A percentile compares a stretch with the other conserved stretches of the same genome.
phyloP scores from a whole-genome alignment of 768 basidiomycete genomes.

The Terana coerulea region DNA sequence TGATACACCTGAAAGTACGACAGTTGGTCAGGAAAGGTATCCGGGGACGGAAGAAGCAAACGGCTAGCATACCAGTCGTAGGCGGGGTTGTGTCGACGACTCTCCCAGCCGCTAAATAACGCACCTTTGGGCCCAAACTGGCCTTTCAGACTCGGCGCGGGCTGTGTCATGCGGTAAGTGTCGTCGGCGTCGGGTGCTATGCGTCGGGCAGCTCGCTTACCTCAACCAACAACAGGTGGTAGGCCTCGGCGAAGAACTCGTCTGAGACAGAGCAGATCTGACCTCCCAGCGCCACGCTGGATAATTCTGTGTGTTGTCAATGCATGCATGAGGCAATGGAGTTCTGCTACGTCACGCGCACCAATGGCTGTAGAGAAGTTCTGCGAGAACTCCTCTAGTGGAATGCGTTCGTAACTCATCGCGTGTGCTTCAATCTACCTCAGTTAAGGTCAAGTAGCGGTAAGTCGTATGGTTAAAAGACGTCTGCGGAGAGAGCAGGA shows the following conservation, averaged over 20 bases:
- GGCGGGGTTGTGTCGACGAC: constrained; percentile 79
- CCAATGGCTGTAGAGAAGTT: constrained; percentile 51
- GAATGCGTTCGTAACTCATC: constrained; percentile 37
- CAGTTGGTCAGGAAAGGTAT: neutral
- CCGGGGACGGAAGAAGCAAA: neutral
- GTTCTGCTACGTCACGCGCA: constrained; percentile 22
- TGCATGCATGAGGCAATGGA: constrained; percentile 29
- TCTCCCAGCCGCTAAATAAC: constrained; percentile 93
- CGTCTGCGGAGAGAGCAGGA: too few species aligned
- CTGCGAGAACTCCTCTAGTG: constrained; percentile 43
- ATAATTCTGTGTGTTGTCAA: constrained; percentile 62
- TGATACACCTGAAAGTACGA: constrained; percentile 65
- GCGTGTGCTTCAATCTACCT: too few species aligned
- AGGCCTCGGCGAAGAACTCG: constrained; percentile 92
- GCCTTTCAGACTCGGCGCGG: constrained; percentile 87
- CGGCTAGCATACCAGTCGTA: constrained; percentile 71
- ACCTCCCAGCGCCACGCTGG: constrained; percentile 81
- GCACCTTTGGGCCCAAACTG: constrained; percentile 97
- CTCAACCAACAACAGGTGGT: constrained; percentile 77
- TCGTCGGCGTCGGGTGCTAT: too few species aligned
- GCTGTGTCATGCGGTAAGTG: constrained; percentile 47
- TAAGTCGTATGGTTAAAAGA: too few species aligned
- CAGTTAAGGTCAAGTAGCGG: too few species aligned
- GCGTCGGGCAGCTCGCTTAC: constrained; percentile 37
- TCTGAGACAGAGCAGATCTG: constrained; percentile 77